Evolutionary conservation across 2,329 filamentous ascomycete species (phyloP), one percentile per base, ranked within the genome.

Genomic region (Exutisphaerella laricina): DNA sequence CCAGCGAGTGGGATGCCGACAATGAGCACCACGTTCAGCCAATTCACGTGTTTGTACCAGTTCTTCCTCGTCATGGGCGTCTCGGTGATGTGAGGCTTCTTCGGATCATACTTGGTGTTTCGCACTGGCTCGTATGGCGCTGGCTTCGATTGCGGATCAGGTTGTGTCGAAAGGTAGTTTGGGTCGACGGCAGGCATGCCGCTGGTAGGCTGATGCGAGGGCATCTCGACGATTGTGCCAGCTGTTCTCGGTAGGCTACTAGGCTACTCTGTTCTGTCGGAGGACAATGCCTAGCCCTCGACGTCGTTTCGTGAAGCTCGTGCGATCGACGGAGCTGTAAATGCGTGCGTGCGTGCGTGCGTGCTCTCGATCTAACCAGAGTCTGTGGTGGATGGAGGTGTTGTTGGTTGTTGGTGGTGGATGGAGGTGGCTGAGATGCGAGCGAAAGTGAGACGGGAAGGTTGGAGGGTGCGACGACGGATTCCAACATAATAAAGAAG

Each of bases 1-100:
- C 88, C 88, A 45, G 78, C 72, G 35, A 89, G 49, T 30, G 89
- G 88, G 33, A 94, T 76, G 55, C 84, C 74, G 53, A 94, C 67
- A 64, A 94, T 90, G 64, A 95, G 77, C 50, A 74, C 77, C 50
- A 86, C 82, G 67, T 94, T 95, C 55, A 95, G 76, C 88, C 88
- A 95, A 76, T 94, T 88, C 73, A 95, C 77, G 64, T 95, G 88
- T 71, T 89, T 84, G 70, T 88, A 82, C 85, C 86, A 92, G 73
- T 94, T 95, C 59, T 74, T 71, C 67, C 74, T 76, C 47, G 86
- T 94, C 57, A 94, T 82, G 45, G 85, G 84, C 51, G 79, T 78
- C 53, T 94, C 88, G 53, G 86, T 80, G 68, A 94, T 92, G 68
- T 94, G 88, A 60, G 83, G 77, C 71, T 94, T 94, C 72, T 82